Percentiles rank a stretch among this genome's conserved stretches.
Evolutionary conservation across 225 moss, liverwort and hornwort genomes (phyloP).

Genomic region (Physcomitrium patens): DNA sequence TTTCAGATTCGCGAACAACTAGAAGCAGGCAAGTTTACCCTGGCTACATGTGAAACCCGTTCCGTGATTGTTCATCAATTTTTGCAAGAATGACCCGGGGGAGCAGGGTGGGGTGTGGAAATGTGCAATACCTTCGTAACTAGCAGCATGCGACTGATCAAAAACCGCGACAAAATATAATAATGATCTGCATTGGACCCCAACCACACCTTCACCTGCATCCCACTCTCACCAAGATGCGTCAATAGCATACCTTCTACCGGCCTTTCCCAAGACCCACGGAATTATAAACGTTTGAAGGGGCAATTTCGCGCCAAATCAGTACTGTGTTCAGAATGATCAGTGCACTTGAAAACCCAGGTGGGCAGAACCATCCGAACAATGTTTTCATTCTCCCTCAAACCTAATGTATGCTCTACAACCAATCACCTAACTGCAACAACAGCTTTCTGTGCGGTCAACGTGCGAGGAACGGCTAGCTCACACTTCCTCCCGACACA

Average conservation of each 20-base stretch:
- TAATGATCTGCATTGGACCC: conserved; percentile 87
- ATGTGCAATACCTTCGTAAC: conserved; percentile 69
- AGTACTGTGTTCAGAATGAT: too few relatives aligned
- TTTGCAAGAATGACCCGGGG: too few relatives aligned
- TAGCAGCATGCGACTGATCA: conserved; percentile 88
- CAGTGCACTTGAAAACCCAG: too few relatives aligned
- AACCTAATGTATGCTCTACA: too few relatives aligned
- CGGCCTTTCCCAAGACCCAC: not conserved
- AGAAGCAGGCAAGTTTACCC: not conserved
- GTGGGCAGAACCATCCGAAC: too few relatives aligned
- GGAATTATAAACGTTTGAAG: too few relatives aligned
- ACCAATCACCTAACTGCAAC: not conserved
- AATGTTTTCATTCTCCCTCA: too few relatives aligned
- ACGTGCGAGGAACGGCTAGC: too few relatives aligned
- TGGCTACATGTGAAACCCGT: not conserved
- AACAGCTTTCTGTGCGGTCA: not conserved
- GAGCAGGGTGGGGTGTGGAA: not conserved
- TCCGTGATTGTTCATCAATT: not conserved
- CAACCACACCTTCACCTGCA: conserved; percentile 84
- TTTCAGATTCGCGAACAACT: not conserved
- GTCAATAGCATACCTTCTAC: not conserved
- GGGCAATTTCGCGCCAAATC: too few relatives aligned
- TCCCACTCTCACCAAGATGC: not conserved
- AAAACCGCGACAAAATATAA: conserved; percentile 78
- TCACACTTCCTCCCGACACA: too few relatives aligned